Conservation (phyloP, 2,329 filamentous ascomycete species). For the Aspergillus udagawae region DNA sequence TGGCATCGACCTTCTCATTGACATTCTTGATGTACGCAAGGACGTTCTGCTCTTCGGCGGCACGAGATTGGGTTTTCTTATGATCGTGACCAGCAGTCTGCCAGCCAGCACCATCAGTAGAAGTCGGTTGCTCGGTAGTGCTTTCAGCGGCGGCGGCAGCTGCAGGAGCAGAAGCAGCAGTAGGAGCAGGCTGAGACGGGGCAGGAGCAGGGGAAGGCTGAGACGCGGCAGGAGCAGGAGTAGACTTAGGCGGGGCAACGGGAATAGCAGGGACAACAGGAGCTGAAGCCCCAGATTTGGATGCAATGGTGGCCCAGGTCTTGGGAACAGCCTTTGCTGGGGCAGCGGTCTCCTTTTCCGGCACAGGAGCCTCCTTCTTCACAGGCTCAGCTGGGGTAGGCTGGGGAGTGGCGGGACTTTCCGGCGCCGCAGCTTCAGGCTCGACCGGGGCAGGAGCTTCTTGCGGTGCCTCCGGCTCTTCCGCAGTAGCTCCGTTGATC, state of each 20-base stretch:
- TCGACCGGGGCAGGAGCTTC: slow-evolving; percentile 34
- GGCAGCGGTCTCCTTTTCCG: slow-evolving; percentile 51
- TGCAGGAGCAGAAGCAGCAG: slow-evolving; percentile 28
- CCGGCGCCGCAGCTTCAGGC: slow-evolving; percentile 43
- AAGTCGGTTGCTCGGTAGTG: slow-evolving; percentile 76
- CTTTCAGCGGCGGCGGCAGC: slow-evolving; percentile 50
- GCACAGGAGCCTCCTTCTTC: slow-evolving; percentile 38
- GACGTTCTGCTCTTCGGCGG: slow-evolving; percentile 67
- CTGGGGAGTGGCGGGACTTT: slow-evolving; percentile 64
- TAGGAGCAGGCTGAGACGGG: slow-evolving; percentile 13
- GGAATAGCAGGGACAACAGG: slow-evolving; percentile 34
- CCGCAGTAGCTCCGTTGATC: slow-evolving; percentile 30
- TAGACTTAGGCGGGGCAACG: slow-evolving; percentile 23
- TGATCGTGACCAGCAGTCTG: slow-evolving; percentile 76
- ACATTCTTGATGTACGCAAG: slow-evolving; percentile 96
- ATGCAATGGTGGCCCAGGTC: slow-evolving; percentile 64
- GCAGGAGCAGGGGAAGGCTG: slow-evolving; percentile 27
- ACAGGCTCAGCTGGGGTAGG: slow-evolving; percentile 52
- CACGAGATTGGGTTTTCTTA: slow-evolving; percentile 75
- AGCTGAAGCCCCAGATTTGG: slow-evolving; percentile 38
- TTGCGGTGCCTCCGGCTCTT: slow-evolving; percentile 19
- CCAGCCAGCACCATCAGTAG: slow-evolving; percentile 68
- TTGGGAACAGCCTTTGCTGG: slow-evolving; percentile 51
- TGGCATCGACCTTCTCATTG: slow-evolving; percentile 76
- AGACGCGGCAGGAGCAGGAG: slow-evolving; percentile 4